Evolutionary conservation across 306 rosid genomes (phyloP), one percentile per base, ranked within the genome.

Genomic region (Fragaria vesca): DNA sequence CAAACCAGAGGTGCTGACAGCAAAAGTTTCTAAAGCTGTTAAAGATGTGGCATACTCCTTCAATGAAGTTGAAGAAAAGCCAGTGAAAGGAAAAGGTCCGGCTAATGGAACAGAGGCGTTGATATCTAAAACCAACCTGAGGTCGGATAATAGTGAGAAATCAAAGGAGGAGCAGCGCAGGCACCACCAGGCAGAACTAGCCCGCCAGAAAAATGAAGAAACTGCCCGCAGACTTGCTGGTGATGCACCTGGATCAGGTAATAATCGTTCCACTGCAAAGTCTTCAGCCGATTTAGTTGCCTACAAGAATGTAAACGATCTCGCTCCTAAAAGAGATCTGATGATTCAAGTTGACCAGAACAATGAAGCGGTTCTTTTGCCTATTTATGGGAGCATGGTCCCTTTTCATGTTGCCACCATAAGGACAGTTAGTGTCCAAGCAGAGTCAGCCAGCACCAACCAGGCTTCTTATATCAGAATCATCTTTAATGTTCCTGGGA

Each of bases 151-250:
- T 81, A 97, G 89, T 79, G 98, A 94, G 80, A 78, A 90, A 71
- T 92, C 97, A 16, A 92, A 94, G 84, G 97, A 92, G 88, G 98
- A 94, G 58, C 94, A 89, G 32, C 92, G 98, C 30, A 87, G 97
- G 81, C 97, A 94, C 87, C 98, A 94, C 75, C 98, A 92, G 79
- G 97, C 98, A n/a, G 97, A 94, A 66, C 97, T 94, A 80, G 98
- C 98, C 54, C 93, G 94, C 71, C 98, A 92, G 89, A 94, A 94
- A 74, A 94, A 94, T 78, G 98, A 94, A 89, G 98, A 94, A 86
- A 94, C 95, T 66, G 97, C 97, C n/a, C 86, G 97, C 77, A 81
- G 98, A 60, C 97, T 94, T 79, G 95, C 97, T 43, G 98, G 98
- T 78, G 92, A 83, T 42, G 98, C 89, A 51, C 69, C 66, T 48